Evolutionary conservation across 176 grass and related monocot species (phyloP).

Genomic region (Dendrocalamus sinicus): DNA sequence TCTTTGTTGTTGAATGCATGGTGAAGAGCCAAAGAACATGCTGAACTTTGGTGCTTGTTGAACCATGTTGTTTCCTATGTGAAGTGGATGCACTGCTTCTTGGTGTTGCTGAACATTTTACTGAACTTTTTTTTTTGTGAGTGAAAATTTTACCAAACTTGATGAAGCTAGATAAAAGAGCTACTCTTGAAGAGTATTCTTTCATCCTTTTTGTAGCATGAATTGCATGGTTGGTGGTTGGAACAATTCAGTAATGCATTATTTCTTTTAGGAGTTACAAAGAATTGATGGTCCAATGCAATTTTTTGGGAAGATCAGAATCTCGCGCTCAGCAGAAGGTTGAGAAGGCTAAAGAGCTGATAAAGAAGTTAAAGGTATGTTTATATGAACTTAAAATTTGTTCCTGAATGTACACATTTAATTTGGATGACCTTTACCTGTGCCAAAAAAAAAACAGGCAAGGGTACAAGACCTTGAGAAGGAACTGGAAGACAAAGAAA

Average conservation of each 20-base stretch:
- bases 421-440: conserved; percentile 17
- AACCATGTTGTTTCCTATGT: too few species aligned
- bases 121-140: background rate
- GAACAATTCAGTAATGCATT: conserved; percentile 30
- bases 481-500: conserved; percentile 82
- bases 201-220: background rate
- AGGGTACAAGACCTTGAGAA: conserved; percentile 72
- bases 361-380: conserved; percentile 75
- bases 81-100: background rate
- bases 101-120: background rate
- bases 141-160: conserved; percentile 4
- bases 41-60: too few species aligned
- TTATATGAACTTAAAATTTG: background rate
- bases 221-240: background rate
- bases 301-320: conserved; percentile 83
- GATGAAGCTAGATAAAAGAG: background rate
- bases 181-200: background rate
- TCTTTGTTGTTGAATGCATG: too few species aligned
- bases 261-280: conserved; percentile 77
- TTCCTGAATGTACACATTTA: conserved; percentile 4
- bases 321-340: conserved; percentile 62
- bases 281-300: conserved; percentile 87
- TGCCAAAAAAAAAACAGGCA: conserved; percentile 47
- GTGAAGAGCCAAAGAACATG: too few species aligned
- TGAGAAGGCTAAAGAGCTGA: conserved; percentile 78